Base-by-base conservation (phyloP, 116 monocot genomes). In the Iris pallida region DNA sequence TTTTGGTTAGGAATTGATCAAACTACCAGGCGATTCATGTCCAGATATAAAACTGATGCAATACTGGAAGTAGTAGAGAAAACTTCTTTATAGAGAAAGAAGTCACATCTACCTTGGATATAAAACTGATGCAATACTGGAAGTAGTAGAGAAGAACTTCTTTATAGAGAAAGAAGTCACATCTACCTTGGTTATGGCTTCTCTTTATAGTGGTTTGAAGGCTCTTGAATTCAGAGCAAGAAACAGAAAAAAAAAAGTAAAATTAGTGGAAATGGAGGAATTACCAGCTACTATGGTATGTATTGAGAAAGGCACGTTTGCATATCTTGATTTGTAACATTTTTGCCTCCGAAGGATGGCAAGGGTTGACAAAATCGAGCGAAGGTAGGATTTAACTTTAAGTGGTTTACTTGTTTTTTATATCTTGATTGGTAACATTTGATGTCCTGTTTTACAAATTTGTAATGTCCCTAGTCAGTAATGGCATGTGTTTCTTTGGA, bases 141-240 rank as follows among this genome's bases (percentile, higher is more conserved):
- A 90, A 87, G 76, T 84, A 55, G 80, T 86, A 53, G 98, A 93
- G 43, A 93, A 98, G 63, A 87, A 90, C 63, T 90, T 98, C 59
- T 98, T 98, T 65, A 75, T 93, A 49, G 98, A 98, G 79, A 98
- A 98, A 82, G 98, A 98, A 68, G 98, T 93, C 14, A 93, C 98
- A 20, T 98, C 98, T 43, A 98, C 98, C 14, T 79, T 98, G 75
- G 88, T 98, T 54, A 98, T 98, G 93, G 98, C 93, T 81, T 92
- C 90, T 47, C 80, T 98, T 0, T 86, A 91, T 59, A 89, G 89
- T 80, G 98, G 98, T 40, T 19, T 98, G 60, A 98, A 80, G 71
- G 90, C 83, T 68, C 90, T 98, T 61, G 90, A 98, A 71, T 68
- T 53, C 87, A 85, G 72, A 93, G 80, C 71, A 80, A 82, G 59